Percentiles rank a stretch among this genome's conserved stretches.
phyloP scores from a whole-genome alignment of 768 basidiomycete genomes.

The Tricholomella constricta region DNA sequence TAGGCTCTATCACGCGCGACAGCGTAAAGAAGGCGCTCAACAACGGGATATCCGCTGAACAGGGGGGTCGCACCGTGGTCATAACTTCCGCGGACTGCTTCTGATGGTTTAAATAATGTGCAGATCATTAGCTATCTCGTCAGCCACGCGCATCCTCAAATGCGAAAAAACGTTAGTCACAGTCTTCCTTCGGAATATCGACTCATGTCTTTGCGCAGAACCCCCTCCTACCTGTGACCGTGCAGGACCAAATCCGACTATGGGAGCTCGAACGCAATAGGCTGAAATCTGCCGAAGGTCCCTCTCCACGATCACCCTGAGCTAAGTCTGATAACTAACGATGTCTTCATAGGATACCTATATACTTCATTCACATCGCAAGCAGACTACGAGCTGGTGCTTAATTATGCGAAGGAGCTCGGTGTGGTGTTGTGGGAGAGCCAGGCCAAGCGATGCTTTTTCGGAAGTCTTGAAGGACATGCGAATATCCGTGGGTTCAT shows the following conservation, averaged over 20 bases:
- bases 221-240: slow-evolving; percentile 92
- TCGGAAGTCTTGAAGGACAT: slow-evolving; percentile 78
- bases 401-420: slow-evolving; percentile 82
- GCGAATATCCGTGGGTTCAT: slow-evolving; percentile 79
- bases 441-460: slow-evolving; percentile 72
- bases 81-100: slow-evolving; percentile 18
- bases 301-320: slow-evolving; percentile 21
- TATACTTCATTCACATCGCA: slow-evolving; percentile 87
- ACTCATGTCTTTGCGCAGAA: slow-evolving; percentile 50
- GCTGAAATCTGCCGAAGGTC: slow-evolving; percentile 86
- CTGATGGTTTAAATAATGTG: slow-evolving; percentile 15
- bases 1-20: slow-evolving; percentile 92
- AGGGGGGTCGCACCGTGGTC: slow-evolving; percentile 52
- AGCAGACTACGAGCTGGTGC: slow-evolving; percentile 85
- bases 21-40: slow-evolving; percentile 92
- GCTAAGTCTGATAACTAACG: slow-evolving; percentile 25
- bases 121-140: slow-evolving; percentile 96
- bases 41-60: slow-evolving; percentile 96
- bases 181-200: background rate
- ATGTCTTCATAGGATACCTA: slow-evolving; percentile 64
- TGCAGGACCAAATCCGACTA: slow-evolving; percentile 95
- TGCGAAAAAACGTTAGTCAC: slow-evolving; percentile 83
- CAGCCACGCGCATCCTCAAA: slow-evolving; percentile 96
- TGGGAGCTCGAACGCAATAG: slow-evolving; percentile 98
- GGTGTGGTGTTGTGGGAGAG: slow-evolving; percentile 87